Percentiles rank a stretch among this genome's conserved stretches.
Evolutionary conservation across 1,139 yeast species (phyloP).

Genomic region (Debaryomyces udenii): DNA sequence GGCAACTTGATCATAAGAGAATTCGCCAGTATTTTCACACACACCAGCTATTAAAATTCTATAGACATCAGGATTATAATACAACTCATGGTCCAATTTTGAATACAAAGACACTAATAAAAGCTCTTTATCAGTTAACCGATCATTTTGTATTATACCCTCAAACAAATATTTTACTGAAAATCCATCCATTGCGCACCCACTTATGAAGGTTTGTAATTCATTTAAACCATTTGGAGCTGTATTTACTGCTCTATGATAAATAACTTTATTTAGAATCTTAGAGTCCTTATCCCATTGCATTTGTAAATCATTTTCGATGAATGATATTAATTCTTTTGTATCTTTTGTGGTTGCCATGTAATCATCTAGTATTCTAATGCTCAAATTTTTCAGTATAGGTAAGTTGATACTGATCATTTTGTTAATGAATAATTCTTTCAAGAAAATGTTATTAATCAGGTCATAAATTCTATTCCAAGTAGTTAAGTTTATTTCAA

Average conservation of each 20-base stretch:
- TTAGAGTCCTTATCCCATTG: constrained; percentile 36
- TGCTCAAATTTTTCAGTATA: constrained; percentile 32
- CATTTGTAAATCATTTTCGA: constrained; percentile 36
- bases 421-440: constrained; percentile 39
- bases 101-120: constrained; percentile 23
- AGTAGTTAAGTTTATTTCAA: constrained; percentile 40
- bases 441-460: constrained; percentile 39
- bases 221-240: constrained; percentile 17
- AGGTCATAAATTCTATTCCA: constrained; percentile 44
- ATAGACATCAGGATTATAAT: constrained; percentile 18
- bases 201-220: constrained; percentile 15
- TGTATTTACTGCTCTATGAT: constrained; percentile 21
- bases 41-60: constrained; percentile 15
- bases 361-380: constrained; percentile 42
- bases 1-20: constrained; percentile 14
- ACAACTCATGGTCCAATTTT: constrained; percentile 10
- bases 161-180: constrained; percentile 20
- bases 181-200: constrained; percentile 15
- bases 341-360: constrained; percentile 29
- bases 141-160: constrained; percentile 15
- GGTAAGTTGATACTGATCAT: constrained; percentile 38
- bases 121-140: constrained; percentile 14
- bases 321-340: constrained; percentile 33
- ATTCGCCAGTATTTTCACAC: constrained; percentile 13
- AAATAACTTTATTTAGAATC: constrained; percentile 34